Base-by-base conservation (phyloP, 2,329 filamentous ascomycete genomes). In the Trichoderma afroharzianum region DNA sequence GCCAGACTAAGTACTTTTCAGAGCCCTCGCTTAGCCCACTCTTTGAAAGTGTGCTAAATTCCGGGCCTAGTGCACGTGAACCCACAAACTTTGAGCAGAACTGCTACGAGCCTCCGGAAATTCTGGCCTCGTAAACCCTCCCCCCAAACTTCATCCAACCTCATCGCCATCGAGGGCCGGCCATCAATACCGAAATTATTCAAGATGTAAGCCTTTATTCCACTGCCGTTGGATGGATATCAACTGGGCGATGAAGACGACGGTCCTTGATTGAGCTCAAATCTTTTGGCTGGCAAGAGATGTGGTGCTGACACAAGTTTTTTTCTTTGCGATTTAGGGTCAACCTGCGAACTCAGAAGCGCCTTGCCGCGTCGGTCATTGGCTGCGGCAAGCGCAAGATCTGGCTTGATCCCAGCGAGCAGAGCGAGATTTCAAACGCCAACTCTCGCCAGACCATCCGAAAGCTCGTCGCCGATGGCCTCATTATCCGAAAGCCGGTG, bases 351-450 rank as follows among this genome's bases (percentile, higher is more conserved):
- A 98, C 96, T 86, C 97, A 99, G 92, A 99, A 99, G 93, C 95
- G 97, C 89, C 95, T 99, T 83, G 96, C 96, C 86, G 94, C 96
- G 84, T 93, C 95, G 87, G 96, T 99, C 86, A 93, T 97, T 86
- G 94, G 94, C 90, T 97, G 94, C 89, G 96, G 96, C 85, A 92
- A 99, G 93, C 93, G 95, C 92, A 99, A 99, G 93, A 97, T 99
- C 88, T 99, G 96, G 96, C 95, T 99, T 85, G 96, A 99, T 88
- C 96, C 96, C 86, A 98, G 97, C 86, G 96, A 99, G 90, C 91
- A 95, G 88, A 96, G 88, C 90, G 96, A 99, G 88, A 99, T 99
- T 89, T 94, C 93, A 89, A 98, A 98, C 87, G 96, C 96, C 92
- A 99, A 99, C 93, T 98, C 95, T 82, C 95, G 96, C 83, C 95